phyloP scores from a whole-genome alignment of 1,284 basidiomycete species.

The Pseudozyma pruni region DNA sequence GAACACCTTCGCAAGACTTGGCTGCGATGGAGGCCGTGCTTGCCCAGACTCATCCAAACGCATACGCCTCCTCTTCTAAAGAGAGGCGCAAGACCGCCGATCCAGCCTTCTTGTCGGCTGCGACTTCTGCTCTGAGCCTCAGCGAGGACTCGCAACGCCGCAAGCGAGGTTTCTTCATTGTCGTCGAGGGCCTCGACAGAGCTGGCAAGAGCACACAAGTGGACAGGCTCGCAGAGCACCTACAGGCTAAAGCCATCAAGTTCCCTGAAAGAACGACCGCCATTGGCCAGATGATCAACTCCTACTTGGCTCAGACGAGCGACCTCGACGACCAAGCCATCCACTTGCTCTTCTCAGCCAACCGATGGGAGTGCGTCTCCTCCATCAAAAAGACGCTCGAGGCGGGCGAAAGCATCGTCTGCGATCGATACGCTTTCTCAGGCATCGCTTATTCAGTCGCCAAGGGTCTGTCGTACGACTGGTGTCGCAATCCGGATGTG shows the following conservation, averaged over 20 bases:
- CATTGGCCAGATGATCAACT: conserved; percentile 92
- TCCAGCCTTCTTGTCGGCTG: not conserved
- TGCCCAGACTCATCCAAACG: conserved; percentile 14
- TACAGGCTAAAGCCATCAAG: conserved; percentile 58
- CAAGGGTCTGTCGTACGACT: conserved; percentile 77
- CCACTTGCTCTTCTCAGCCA: conserved; percentile 94
- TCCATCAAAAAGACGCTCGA: conserved; percentile 71
- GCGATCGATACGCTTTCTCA: conserved; percentile 96
- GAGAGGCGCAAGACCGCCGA: conserved; percentile 31
- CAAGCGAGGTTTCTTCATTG: conserved; percentile 62
- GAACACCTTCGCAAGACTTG: conserved; percentile 45
- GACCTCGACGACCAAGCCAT: conserved; percentile 91
- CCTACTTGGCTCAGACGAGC: conserved; percentile 81
- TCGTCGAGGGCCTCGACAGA: conserved; percentile 66
- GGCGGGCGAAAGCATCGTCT: conserved; percentile 80
- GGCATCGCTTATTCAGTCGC: conserved; percentile 93
- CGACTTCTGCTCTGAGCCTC: not conserved
- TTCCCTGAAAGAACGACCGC: conserved; percentile 82
- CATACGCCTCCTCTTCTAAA: conserved; percentile 2
- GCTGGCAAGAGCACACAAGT: conserved; percentile 67
- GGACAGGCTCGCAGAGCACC: conserved; percentile 46
- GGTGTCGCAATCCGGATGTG: conserved; percentile 86
- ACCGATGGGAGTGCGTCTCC: conserved; percentile 82
- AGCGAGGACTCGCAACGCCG: conserved; percentile 11
- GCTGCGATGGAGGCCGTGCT: conserved; percentile 47